Base-by-base conservation (phyloP, 1,284 basidiomycete genomes). In the Pascua sp. region DNA sequence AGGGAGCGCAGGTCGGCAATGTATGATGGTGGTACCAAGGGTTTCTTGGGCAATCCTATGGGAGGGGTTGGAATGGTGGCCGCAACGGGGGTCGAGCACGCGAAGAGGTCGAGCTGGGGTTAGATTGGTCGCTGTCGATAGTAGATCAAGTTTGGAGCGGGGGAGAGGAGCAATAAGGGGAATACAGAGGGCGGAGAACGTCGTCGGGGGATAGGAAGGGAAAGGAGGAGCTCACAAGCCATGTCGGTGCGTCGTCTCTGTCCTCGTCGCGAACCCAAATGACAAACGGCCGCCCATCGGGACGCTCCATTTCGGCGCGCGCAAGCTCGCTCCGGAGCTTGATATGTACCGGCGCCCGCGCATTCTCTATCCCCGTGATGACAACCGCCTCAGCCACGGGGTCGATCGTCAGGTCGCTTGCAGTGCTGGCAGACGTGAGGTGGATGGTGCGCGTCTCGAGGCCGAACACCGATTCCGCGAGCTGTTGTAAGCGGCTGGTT, bases 241-340 rank as follows among this genome's bases (percentile, higher is more conserved):
- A 76, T 8, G 62, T 46, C 4, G 71, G 67, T 5, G 59, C 55
- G 7, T 59, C 59, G 12, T 56, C 36, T 8, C 55, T 55, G 43
- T 64, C 59, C 41, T 66, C 62, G 24, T 65, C 65, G 42, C 70
- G 60, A n/a, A 74, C 63, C 73, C 75, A 75, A 0, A 77, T 53
- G 5, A 72, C 42, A 38, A 69, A 44, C 16, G 68, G 59, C n/a
- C 58, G 53, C 17, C 51, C 38, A 51, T 51, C 32, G 56, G 48
- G 11, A 53, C 43, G 24, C 49, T 49, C 45, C 50, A n/a, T 42
- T 42, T 48, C 49, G 4, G 49, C 49, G 1, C 46, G 39, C 18
- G 46, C 53, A 15, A 47, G 42, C 42, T 48, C 55, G 32, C 8
- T 38, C 24, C 57, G 51, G 42, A 73, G 18, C 46, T 69, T 71